phyloP scores from a whole-genome alignment of 768 basidiomycete genomes.

The Leccinum obscurum region DNA sequence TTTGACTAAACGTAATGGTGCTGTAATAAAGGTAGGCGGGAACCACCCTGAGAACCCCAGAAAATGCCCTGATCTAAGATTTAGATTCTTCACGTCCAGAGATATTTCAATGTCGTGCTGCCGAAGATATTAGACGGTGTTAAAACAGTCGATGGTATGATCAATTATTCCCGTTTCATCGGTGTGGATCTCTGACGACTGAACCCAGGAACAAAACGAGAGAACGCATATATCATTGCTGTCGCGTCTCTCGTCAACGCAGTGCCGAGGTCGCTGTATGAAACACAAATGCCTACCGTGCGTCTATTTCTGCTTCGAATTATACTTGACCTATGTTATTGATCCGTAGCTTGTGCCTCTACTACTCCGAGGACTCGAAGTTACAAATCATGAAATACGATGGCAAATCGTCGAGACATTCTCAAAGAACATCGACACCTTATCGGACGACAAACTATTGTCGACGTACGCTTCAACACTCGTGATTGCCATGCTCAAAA shows the following conservation, averaged over 20 bases:
- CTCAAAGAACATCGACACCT: slow-evolving; percentile 63
- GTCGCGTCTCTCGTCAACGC: slow-evolving; percentile 79
- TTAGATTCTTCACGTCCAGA: slow-evolving; percentile 74
- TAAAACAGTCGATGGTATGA: slow-evolving; percentile 44
- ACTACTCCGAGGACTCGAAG: slow-evolving; percentile 78
- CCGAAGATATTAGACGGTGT: slow-evolving; percentile 75
- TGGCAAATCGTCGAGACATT: slow-evolving; percentile 81
- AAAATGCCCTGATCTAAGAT: slow-evolving; percentile 2
- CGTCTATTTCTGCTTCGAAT: slow-evolving; percentile 15
- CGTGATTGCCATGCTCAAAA: slow-evolving; percentile 69
- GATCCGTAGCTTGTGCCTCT: slow-evolving; percentile 79
- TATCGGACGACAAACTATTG: slow-evolving; percentile 50
- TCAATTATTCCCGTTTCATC: background rate
- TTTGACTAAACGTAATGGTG: slow-evolving; percentile 76
- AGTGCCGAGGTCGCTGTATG: slow-evolving; percentile 74
- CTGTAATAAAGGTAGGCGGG: slow-evolving; percentile 67
- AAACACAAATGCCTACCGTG: slow-evolving; percentile 64
- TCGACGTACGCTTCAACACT: slow-evolving; percentile 73
- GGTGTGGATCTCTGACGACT: background rate
- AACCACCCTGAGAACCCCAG: background rate
- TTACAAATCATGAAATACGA: slow-evolving; percentile 73
- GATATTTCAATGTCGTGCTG: slow-evolving; percentile 68
- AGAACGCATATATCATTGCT: slow-evolving; percentile 77
- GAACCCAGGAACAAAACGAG: slow-evolving; percentile 47
- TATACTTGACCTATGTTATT: background rate